These are phyloP conservation scores for Aspergillus fumigatus DNA, from an alignment of 2,329 filamentous ascomycete species.

Conservation along the genomic window DNA sequence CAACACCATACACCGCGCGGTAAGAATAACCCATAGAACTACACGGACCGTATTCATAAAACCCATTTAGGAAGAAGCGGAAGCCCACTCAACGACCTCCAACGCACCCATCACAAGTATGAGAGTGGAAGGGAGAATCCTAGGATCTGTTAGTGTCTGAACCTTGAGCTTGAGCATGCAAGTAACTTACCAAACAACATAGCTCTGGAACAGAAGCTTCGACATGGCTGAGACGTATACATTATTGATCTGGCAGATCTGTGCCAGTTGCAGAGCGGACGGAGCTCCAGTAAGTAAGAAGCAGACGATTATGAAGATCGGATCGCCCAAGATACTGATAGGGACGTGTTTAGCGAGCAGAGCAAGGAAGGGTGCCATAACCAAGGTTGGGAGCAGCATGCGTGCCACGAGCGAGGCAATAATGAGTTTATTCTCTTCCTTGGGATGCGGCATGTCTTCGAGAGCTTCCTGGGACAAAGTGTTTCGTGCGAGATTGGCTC, in stretches of 20 bases:
- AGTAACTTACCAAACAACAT: conserved; percentile 75
- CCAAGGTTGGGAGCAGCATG: conserved; percentile 84
- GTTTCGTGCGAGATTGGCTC: conserved; percentile 89
- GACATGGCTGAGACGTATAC: conserved; percentile 96
- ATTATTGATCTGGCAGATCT: conserved; percentile 97
- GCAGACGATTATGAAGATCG: conserved; percentile 96
- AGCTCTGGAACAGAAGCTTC: conserved; percentile 89
- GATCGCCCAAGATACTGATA: conserved; percentile 91
- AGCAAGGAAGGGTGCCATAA: conserved; percentile 89
- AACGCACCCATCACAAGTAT: conserved; percentile 85
- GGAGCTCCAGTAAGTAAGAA: conserved; percentile 94
- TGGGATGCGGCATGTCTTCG: conserved; percentile 64
- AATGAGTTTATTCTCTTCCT: conserved; percentile 69
- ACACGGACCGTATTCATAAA: background rate
- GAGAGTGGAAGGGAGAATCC: conserved; percentile 90
- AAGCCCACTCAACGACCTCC: conserved; percentile 87
- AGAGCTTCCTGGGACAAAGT: conserved; percentile 67
- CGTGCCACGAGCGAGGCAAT: conserved; percentile 80
- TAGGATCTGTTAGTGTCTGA: conserved; percentile 32
- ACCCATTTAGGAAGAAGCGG: conserved; percentile 14
- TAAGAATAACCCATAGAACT: background rate
- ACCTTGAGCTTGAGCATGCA: background rate
- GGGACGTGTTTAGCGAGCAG: conserved; percentile 84
- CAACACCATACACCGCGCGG: background rate
- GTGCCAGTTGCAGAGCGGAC: conserved; percentile 86